Evolutionary conservation across 305 asterid species (phyloP).

Genomic region (Ruellia speciosa): DNA sequence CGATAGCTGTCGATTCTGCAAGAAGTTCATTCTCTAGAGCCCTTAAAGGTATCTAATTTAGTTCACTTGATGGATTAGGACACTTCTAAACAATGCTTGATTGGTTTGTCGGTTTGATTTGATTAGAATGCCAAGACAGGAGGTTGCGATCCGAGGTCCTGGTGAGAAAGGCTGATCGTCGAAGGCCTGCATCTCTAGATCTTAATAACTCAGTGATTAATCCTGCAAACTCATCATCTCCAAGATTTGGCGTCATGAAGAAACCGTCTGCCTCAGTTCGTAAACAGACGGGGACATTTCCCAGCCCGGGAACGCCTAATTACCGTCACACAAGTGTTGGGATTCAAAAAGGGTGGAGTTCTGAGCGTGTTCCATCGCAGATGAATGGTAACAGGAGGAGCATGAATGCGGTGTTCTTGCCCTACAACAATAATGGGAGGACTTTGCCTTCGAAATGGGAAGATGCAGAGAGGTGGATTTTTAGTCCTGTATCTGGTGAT

Average conservation of each 20-base stretch:
- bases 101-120: conserved; percentile 3
- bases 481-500: conserved; percentile 75
- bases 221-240: neutral
- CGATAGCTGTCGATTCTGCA: conserved; percentile 53
- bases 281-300: conserved; percentile 44
- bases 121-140: conserved; percentile 74
- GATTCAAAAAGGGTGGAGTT: conserved; percentile 89
- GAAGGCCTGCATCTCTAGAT: conserved; percentile 18
- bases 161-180: conserved; percentile 16
- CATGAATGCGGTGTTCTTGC: conserved; percentile 45
- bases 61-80: neutral
- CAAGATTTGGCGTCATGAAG: conserved; percentile 41
- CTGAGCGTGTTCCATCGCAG: conserved; percentile 74
- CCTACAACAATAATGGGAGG: conserved; percentile 58
- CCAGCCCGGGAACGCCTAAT: conserved; percentile 87
- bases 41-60: conserved; percentile 52
- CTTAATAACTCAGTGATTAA: conserved; percentile 43
- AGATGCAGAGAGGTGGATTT: conserved; percentile 97
- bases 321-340: conserved; percentile 58
- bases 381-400: conserved; percentile 38
- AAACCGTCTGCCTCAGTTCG: conserved; percentile 37
- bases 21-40: conserved; percentile 91
- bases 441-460: conserved; percentile 95
- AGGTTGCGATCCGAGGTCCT: conserved; percentile 51
- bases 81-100: neutral